Percentiles rank a stretch among this genome's conserved stretches.
These are phyloP conservation scores for Teratosphaeria nubilosa DNA, from an alignment of 2,329 filamentous ascomycete species.

Conservation along the genomic window DNA sequence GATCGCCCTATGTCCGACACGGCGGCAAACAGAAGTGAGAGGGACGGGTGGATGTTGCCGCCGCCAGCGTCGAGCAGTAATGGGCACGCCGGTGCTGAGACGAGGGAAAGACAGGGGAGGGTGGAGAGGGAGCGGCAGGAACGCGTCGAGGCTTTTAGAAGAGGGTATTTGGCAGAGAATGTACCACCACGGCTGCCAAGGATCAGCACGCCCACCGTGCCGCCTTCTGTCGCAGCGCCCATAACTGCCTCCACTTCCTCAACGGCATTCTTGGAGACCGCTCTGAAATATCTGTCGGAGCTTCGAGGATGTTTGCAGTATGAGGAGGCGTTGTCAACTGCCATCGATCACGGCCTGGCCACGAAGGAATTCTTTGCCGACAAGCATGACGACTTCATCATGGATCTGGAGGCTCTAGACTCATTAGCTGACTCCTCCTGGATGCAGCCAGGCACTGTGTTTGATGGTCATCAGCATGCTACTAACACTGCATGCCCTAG, in stretches of 20 bases:
- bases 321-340: constrained; percentile 45
- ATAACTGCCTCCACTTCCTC: constrained; percentile 9
- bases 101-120: constrained; percentile 4
- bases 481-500: constrained; percentile 22
- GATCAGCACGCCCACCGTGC: constrained; percentile 17
- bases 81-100: neutral
- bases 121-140: constrained; percentile 10
- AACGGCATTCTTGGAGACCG: constrained; percentile 42
- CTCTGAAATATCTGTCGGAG: constrained; percentile 51
- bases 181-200: constrained; percentile 19
- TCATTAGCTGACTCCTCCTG: constrained; percentile 49
- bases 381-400: constrained; percentile 48
- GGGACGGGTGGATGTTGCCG: neutral
- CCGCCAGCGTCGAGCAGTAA: neutral
- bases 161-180: constrained; percentile 26
- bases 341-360: constrained; percentile 44
- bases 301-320: constrained; percentile 44
- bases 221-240: constrained; percentile 4
- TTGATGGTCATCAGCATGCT: constrained; percentile 53
- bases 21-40: neutral
- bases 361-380: constrained; percentile 43
- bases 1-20: neutral
- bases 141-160: constrained; percentile 24
- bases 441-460: constrained; percentile 51
- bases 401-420: constrained; percentile 43